phyloP scores from a whole-genome alignment of 768 basidiomycete genomes.

The Naganishia vishniacii region DNA sequence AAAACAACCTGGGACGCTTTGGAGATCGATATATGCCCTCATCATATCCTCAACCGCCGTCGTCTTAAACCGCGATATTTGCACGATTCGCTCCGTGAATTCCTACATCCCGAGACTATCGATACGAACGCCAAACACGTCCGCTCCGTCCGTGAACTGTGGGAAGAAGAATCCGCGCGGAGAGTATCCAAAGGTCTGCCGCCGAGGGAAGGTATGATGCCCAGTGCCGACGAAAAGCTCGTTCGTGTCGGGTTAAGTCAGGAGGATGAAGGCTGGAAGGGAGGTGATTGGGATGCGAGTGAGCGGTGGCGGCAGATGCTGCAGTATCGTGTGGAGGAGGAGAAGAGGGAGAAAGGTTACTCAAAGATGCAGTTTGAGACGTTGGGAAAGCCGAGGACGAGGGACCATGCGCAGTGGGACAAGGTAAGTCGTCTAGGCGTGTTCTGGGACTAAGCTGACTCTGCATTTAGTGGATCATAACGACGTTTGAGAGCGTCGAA shows the following conservation, averaged over 20 bases:
- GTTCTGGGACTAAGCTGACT: background rate
- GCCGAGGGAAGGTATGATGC: conserved; percentile 67
- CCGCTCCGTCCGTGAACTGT: conserved; percentile 81
- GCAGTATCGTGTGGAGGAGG: conserved; percentile 56
- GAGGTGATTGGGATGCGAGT: conserved; percentile 55
- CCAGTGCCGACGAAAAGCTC: conserved; percentile 55
- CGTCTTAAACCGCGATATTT: conserved; percentile 61
- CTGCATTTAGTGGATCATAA: conserved; percentile 60
- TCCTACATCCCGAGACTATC: conserved; percentile 53
- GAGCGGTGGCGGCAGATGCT: conserved; percentile 69
- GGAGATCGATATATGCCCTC: conserved; percentile 75
- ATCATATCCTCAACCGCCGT: conserved; percentile 80
- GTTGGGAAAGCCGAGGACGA: conserved; percentile 30
- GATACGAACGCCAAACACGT: conserved; percentile 65
- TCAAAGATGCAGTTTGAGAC: conserved; percentile 37
- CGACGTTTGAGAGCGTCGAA: conserved; percentile 83
- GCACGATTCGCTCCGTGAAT: conserved; percentile 63
- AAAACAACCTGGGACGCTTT: conserved; percentile 52
- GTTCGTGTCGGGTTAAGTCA: conserved; percentile 50
- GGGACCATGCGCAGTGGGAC: conserved; percentile 30
- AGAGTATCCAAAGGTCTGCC: conserved; percentile 62
- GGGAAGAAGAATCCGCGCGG: conserved; percentile 88
- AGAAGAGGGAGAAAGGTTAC: conserved; percentile 47
- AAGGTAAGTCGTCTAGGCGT: conserved; percentile 30
- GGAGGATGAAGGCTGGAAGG: conserved; percentile 60